phyloP scores from a whole-genome alignment of 2,329 filamentous ascomycete genomes.

The Clarireedia homoeocarpa region DNA sequence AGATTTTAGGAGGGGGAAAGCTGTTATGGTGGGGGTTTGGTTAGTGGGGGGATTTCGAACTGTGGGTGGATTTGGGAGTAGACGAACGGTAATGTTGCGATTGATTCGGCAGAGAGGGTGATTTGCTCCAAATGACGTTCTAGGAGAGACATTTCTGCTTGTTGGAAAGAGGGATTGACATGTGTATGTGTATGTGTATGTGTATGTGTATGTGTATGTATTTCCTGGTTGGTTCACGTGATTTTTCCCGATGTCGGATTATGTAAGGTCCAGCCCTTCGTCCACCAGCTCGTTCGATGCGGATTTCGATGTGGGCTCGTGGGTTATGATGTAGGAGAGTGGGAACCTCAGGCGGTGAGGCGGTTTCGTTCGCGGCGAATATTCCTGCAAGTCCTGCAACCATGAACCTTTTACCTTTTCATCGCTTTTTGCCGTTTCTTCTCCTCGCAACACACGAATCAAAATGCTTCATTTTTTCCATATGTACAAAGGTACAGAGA shows the following conservation, averaged over 20 bases:
- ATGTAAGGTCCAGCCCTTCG: no score
- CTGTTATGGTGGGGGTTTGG: conserved; percentile 36
- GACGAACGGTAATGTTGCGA: conserved; percentile 63
- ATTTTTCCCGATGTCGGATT: no score
- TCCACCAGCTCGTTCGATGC: no score
- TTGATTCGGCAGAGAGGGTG: conserved; percentile 64
- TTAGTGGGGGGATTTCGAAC: conserved; percentile 14
- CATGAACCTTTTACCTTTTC: no score
- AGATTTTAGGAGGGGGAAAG: conserved; percentile 86
- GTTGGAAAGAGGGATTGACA: conserved; percentile 2
- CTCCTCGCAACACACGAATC: not conserved
- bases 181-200: not conserved
- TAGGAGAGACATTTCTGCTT: conserved; percentile 55
- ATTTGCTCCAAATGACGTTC: conserved; percentile 71
- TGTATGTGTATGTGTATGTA: not conserved
- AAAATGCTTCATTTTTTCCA: not conserved
- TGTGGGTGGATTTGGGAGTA: not conserved
- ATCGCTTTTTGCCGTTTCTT: not conserved
- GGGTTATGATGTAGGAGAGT: no score
- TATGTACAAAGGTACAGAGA: no score
- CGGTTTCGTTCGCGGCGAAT: not conserved
- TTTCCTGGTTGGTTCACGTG: not conserved
- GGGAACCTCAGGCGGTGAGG: no score
- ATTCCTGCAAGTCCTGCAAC: not conserved
- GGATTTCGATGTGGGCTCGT: no score